These are phyloP conservation scores for Glycine latifolia DNA, from an alignment of 306 rosid species.

Conservation along the genomic window DNA sequence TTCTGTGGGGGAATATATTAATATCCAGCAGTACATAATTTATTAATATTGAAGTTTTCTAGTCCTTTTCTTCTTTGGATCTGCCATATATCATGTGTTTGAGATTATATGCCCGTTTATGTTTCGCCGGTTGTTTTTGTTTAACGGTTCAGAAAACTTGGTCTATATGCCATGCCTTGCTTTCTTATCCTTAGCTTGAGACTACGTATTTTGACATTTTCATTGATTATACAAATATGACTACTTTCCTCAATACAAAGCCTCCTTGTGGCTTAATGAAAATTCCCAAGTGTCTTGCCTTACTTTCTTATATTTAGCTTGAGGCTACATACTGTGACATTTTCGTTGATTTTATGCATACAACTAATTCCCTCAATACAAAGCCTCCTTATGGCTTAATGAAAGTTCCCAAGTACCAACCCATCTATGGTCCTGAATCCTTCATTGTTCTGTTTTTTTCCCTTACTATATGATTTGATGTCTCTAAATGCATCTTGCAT, in stretches of 20 bases:
- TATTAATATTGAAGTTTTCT: constrained; percentile 17
- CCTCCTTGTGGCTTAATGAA: constrained; percentile 12
- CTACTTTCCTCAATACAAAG: constrained; percentile 19
- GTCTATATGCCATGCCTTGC: neutral
- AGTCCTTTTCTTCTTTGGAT: constrained; percentile 31
- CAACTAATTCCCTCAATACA: constrained; percentile 18
- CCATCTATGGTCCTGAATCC: constrained; percentile 26
- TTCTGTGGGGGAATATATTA: constrained; percentile 14
- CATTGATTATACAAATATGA: constrained; percentile 9
- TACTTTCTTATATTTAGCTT: constrained; percentile 34
- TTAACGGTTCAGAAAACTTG: neutral
- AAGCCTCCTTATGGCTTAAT: constrained; percentile 17
- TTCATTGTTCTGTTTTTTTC: neutral
- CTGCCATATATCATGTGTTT: constrained; percentile 4
- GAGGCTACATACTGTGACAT: constrained; percentile 5
- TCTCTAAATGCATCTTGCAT: neutral
- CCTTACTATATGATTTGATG: neutral
- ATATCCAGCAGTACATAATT: neutral
- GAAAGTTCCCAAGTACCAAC: constrained; percentile 28
- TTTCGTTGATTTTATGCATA: constrained; percentile 24
- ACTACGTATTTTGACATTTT: constrained; percentile 23
- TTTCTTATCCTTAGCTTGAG: constrained; percentile 34
- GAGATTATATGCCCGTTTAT: constrained; percentile 6
- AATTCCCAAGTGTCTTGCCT: neutral
- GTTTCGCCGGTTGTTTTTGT: constrained; percentile 19